These are phyloP conservation scores for Stagonosporopsis vannaccii DNA, from an alignment of 2,329 filamentous ascomycete genomes.

Conservation along the genomic window DNA sequence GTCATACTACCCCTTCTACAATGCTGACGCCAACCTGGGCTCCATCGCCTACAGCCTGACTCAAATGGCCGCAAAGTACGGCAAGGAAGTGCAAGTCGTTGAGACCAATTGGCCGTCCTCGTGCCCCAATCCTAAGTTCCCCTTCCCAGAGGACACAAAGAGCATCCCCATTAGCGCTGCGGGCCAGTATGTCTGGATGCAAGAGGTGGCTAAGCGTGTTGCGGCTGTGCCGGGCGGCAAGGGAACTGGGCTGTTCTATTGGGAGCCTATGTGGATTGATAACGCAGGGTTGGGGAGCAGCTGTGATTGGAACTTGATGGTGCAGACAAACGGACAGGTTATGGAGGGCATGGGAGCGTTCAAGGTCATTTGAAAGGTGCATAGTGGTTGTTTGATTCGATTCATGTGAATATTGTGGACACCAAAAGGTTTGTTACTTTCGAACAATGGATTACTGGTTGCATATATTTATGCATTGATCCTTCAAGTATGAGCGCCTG, in stretches of 20 bases:
- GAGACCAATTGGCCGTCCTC: conserved; percentile 74
- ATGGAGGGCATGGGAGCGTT: conserved; percentile 67
- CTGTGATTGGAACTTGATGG: conserved; percentile 70
- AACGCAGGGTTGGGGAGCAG: conserved; percentile 71
- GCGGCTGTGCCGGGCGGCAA: conserved; percentile 60
- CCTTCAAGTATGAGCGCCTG: neutral
- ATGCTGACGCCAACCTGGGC: conserved; percentile 64
- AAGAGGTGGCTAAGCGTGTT: conserved; percentile 65
- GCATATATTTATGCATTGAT: neutral
- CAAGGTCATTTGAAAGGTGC: conserved; percentile 49
- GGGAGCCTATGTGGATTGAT: conserved; percentile 76
- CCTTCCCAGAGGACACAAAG: conserved; percentile 67
- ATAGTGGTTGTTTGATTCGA: neutral
- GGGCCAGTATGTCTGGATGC: conserved; percentile 69
- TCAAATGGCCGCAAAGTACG: conserved; percentile 68
- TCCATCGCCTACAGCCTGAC: conserved; percentile 63
- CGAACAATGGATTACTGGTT: too few relatives aligned
- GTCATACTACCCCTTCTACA: conserved; percentile 78
- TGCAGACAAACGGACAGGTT: conserved; percentile 62
- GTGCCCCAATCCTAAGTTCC: conserved; percentile 65
- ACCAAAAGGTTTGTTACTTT: too few relatives aligned
- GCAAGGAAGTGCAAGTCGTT: conserved; percentile 72
- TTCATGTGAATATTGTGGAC: conserved; percentile 1
- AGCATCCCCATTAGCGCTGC: conserved; percentile 68
- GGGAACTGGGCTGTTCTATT: conserved; percentile 69